Percentiles rank a stretch among this genome's conserved stretches.
Evolutionary conservation across 2,329 filamentous ascomycete genomes (phyloP).

Genomic region (Claviceps digitariae): DNA sequence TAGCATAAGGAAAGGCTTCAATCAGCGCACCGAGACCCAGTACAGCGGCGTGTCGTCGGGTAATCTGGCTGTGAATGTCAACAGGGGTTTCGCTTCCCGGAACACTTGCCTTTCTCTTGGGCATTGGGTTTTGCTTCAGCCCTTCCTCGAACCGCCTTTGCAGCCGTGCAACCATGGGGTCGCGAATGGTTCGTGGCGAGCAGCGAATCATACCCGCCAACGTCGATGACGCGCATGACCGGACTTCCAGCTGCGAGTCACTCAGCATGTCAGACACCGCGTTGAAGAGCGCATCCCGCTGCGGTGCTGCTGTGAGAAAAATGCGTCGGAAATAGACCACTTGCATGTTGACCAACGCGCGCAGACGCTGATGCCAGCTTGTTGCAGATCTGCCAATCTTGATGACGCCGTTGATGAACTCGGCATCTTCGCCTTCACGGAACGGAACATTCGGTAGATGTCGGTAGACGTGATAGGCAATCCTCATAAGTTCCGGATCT

Average conservation of each 20-base stretch:
- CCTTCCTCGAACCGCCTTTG: constrained; percentile 67
- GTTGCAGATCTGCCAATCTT: constrained; percentile 71
- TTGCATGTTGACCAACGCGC: constrained; percentile 95
- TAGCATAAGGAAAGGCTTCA: constrained; percentile 91
- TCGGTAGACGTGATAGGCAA: constrained; percentile 94
- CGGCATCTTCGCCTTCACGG: constrained; percentile 67
- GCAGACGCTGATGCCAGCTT: constrained; percentile 91
- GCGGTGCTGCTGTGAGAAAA: constrained; percentile 63
- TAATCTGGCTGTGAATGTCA: constrained; percentile 61
- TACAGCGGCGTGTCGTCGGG: constrained; percentile 79
- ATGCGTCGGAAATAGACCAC: constrained; percentile 95
- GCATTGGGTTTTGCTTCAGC: constrained; percentile 74
- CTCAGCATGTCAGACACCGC: constrained; percentile 94
- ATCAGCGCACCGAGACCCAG: constrained; percentile 82
- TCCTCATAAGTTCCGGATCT: constrained; percentile 83
- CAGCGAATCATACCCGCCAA: constrained; percentile 96
- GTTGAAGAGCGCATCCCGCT: constrained; percentile 71
- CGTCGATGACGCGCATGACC: constrained; percentile 81
- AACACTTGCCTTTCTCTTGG: constrained; percentile 49
- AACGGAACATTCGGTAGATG: constrained; percentile 94
- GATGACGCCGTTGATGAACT: constrained; percentile 76
- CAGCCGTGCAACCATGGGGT: constrained; percentile 60
- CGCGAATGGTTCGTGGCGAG: constrained; percentile 68
- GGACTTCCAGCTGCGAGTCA: constrained; percentile 85
- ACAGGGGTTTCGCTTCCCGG: constrained; percentile 56